phyloP scores from a whole-genome alignment of 140 eudicot species.

The Erigeron philadelphicus region DNA sequence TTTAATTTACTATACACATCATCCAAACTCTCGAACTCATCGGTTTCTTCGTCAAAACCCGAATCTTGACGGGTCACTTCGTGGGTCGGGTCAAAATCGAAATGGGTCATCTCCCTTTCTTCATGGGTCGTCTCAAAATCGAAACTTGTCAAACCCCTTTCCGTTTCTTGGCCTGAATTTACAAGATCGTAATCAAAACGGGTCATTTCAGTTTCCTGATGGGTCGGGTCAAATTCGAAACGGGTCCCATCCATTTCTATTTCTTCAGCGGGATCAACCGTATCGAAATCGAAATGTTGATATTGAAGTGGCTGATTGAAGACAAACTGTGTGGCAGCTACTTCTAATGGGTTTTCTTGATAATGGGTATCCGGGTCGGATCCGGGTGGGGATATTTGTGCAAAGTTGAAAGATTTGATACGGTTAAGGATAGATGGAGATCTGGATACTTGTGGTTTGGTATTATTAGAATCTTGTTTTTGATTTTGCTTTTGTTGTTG shows the following conservation, averaged over 20 bases:
- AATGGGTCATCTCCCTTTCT: slow-evolving; percentile 10
- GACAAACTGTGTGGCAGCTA: slow-evolving; percentile 38
- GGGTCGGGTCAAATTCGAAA: slow-evolving; percentile 14
- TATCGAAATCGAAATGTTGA: slow-evolving; percentile 31
- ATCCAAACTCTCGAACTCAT: slow-evolving; percentile 43
- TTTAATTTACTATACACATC: slow-evolving; percentile 52
- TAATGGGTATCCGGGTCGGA: slow-evolving; percentile 18
- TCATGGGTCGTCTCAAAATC: slow-evolving; percentile 22
- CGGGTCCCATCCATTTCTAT: not conserved
- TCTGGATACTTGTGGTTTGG: slow-evolving; percentile 24
- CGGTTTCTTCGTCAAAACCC: slow-evolving; percentile 22
- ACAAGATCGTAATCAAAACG: slow-evolving; percentile 7
- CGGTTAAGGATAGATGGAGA: slow-evolving; percentile 73
- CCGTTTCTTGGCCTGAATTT: not conserved
- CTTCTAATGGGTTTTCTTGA: slow-evolving; percentile 21
- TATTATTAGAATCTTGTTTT: slow-evolving; percentile 19
- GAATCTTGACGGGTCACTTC: not conserved
- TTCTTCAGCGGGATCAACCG: not conserved
- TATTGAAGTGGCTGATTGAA: slow-evolving; percentile 31
- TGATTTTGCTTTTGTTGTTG: not conserved
- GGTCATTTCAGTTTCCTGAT: not conserved
- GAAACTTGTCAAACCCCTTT: slow-evolving; percentile 8
- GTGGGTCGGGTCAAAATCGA: slow-evolving; percentile 23
- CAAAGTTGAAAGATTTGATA: slow-evolving; percentile 58
- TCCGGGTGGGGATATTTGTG: slow-evolving; percentile 34